phyloP scores from a whole-genome alignment of 345 rosid genomes.

The Moricandia moricandioides region DNA sequence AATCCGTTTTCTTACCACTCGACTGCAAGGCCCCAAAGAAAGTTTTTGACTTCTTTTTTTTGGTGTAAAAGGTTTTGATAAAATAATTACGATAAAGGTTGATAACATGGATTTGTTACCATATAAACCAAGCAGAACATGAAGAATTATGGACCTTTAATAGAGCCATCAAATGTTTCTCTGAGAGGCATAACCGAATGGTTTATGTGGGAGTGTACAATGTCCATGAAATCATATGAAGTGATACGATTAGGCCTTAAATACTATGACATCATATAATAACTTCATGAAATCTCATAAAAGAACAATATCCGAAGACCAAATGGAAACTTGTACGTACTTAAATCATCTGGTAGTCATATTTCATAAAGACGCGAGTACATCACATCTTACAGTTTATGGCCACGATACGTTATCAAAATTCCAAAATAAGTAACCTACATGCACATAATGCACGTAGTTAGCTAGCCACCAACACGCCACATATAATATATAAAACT shows the following conservation, averaged over 20 bases:
- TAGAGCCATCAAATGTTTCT: background rate
- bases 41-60: no score
- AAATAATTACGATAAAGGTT: background rate
- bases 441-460: conserved; percentile 34
- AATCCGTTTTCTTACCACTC: no score
- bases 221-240: background rate
- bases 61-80: no score
- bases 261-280: background rate
- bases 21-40: no score
- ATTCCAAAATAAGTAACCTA: conserved; percentile 24
- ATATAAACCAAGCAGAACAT: background rate
- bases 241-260: background rate
- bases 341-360: background rate
- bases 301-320: background rate
- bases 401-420: conserved; percentile 8
- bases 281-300: background rate
- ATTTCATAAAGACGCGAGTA: conserved; percentile 14
- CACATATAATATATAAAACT: conserved; percentile 15
- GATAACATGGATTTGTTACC: background rate
- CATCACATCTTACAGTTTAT: conserved; percentile 6
- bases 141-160: background rate
- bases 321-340: conserved; percentile 2
- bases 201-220: background rate
- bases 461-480: background rate
- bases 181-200: background rate